A percentile compares a stretch with the other conserved stretches of the same genome.
Conservation (phyloP, 495 filamentous ascomycete species). For the Venustampulla echinocandica region DNA sequence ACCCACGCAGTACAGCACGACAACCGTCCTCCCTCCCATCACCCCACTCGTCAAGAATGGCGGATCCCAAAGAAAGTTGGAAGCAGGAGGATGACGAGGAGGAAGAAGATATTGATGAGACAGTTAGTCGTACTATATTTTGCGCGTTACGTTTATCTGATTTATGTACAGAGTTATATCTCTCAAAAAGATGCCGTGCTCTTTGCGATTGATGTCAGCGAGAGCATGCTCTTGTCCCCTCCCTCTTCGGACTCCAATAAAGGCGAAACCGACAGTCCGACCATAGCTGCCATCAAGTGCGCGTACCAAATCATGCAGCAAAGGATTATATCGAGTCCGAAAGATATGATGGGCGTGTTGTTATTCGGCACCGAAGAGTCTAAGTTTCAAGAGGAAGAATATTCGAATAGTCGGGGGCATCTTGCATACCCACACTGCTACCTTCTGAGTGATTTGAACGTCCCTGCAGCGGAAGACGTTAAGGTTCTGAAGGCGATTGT, state of each 20-base stretch:
- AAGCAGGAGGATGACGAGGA: conserved; percentile 27
- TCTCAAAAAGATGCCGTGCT: conserved; percentile 91
- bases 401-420: conserved; percentile 46
- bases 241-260: conserved; percentile 60
- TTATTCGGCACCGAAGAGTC: conserved; percentile 85
- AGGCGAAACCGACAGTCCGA: conserved; percentile 58
- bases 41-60: too few species aligned
- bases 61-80: conserved; percentile 13
- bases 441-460: conserved; percentile 77
- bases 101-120: conserved; percentile 64
- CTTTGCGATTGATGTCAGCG: conserved; percentile 90
- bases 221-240: conserved; percentile 75
- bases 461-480: conserved; percentile 81
- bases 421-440: conserved; percentile 86
- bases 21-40: too few species aligned
- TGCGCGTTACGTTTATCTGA: neutral
- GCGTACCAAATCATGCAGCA: conserved; percentile 95
- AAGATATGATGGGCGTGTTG: conserved; percentile 96
- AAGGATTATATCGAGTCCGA: conserved; percentile 92
- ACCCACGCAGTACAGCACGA: too few species aligned
- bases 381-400: conserved; percentile 67
- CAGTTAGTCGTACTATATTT: conserved; percentile 44
- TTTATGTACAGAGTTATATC: conserved; percentile 63
- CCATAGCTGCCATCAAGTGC: conserved; percentile 82
- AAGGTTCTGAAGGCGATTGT: conserved; percentile 65